These are phyloP conservation scores for Mortierella sp. DNA, from an alignment of 371 early-diverging fungal genomes.

Conservation along the genomic window DNA sequence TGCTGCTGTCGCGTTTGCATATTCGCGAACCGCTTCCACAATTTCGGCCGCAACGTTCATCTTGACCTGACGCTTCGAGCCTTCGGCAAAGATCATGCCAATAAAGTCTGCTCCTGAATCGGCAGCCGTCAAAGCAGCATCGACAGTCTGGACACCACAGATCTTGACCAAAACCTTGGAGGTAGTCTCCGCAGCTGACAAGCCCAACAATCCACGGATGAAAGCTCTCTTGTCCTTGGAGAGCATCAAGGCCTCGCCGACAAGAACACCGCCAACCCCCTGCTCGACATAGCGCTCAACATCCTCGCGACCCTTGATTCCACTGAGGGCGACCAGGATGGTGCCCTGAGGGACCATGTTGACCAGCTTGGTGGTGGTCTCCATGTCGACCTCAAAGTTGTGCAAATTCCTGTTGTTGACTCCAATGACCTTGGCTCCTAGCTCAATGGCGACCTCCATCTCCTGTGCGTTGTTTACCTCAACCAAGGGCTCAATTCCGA, in stretches of 20 bases:
- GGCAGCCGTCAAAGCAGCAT: conserved; percentile 86
- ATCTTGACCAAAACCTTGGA: conserved; percentile 82
- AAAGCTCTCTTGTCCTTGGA: conserved; percentile 80
- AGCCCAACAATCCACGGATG: conserved; percentile 76
- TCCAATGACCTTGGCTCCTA: conserved; percentile 92
- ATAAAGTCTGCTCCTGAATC: conserved; percentile 90
- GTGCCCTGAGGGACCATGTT: conserved; percentile 80
- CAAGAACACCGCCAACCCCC: conserved; percentile 88
- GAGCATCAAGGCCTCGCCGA: conserved; percentile 97
- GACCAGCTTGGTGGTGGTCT: conserved; percentile 83
- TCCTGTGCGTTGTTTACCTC: conserved; percentile 95
- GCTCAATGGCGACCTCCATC: conserved; percentile 86
- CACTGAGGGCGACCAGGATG: conserved; percentile 90
- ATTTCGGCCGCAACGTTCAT: conserved; percentile 74
- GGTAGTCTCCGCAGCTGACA: conserved; percentile 51
- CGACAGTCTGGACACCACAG: conserved; percentile 88
- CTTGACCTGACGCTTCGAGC: conserved; percentile 73
- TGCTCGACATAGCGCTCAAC: conserved; percentile 82
- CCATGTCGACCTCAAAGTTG: conserved; percentile 94
- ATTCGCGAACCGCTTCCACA: conserved; percentile 70
- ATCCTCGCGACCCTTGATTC: conserved; percentile 88
- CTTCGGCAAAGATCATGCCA: conserved; percentile 91
- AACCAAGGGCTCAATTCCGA: conserved; percentile 98
- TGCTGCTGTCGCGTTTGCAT: conserved; percentile 49
- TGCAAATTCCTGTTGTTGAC: conserved; percentile 98